Evolutionary conservation across 2,329 filamentous ascomycete genomes (phyloP).

Genomic region (Pseudocercospora pini-densiflorae): DNA sequence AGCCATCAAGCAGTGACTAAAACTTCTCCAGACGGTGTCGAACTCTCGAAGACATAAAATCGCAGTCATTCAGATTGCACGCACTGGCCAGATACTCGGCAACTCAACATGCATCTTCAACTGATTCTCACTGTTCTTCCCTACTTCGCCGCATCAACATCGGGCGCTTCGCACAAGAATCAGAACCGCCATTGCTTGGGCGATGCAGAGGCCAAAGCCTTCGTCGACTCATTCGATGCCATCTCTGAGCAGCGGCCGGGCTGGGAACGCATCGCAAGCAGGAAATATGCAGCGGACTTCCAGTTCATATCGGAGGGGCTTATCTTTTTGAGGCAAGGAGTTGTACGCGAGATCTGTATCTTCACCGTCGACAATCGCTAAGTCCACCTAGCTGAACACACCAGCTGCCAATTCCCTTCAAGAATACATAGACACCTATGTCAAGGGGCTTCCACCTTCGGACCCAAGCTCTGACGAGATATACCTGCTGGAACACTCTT

Average conservation of each 20-base stretch:
- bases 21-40: background rate
- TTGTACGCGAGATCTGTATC: background rate
- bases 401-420: conserved; percentile 1
- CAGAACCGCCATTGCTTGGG: background rate
- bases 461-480: background rate
- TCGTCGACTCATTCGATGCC: background rate
- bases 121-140: too few species aligned
- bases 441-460: background rate
- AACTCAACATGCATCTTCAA: too few species aligned
- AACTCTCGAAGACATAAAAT: too few species aligned
- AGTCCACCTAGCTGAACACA: conserved; percentile 1
- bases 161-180: background rate
- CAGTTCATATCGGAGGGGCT: conserved; percentile 9
- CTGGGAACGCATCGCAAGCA: background rate
- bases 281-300: conserved; percentile 1
- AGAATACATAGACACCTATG: conserved; percentile 3
- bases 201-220: background rate
- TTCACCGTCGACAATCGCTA: too few species aligned
- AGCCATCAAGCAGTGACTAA: background rate
- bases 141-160: too few species aligned
- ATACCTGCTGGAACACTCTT: conserved; percentile 7
- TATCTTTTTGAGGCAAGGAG: background rate
- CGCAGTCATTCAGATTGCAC: too few species aligned
- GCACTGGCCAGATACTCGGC: too few species aligned
- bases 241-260: background rate